phyloP scores from a whole-genome alignment of 1,284 basidiomycete species.

The Papiliotrema laurentii region DNA sequence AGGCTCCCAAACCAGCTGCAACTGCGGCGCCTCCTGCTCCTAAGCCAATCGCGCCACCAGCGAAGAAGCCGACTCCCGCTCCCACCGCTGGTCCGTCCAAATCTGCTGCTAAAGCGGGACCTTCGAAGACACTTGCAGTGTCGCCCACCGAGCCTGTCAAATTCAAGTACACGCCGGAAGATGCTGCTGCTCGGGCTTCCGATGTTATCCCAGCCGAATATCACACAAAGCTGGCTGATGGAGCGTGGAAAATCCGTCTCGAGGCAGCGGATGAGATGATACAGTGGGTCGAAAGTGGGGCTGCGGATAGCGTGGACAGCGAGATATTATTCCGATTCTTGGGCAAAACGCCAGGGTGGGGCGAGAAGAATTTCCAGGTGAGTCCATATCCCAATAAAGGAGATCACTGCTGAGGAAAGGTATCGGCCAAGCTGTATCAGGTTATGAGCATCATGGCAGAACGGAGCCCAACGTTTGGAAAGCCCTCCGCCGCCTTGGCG shows the following conservation, averaged over 20 bases:
- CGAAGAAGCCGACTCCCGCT: slow-evolving; percentile 12
- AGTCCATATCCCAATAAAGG: slow-evolving; percentile 18
- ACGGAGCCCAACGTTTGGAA: slow-evolving; percentile 74
- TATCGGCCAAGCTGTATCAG: slow-evolving; percentile 79
- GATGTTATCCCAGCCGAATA: slow-evolving; percentile 70
- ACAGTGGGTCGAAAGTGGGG: slow-evolving; percentile 67
- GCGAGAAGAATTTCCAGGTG: slow-evolving; percentile 98
- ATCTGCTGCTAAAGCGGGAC: slow-evolving; percentile 49
- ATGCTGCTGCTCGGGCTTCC: slow-evolving; percentile 76
- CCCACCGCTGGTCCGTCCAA: slow-evolving; percentile 34
- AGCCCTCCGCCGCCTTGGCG: slow-evolving; percentile 76
- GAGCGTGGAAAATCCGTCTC: slow-evolving; percentile 89
- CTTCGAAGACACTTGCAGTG: slow-evolving; percentile 56
- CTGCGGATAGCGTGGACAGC: slow-evolving; percentile 66
- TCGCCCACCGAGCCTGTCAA: slow-evolving; percentile 73
- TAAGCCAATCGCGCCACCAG: slow-evolving; percentile 10
- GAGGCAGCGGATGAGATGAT: slow-evolving; percentile 82
- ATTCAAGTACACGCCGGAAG: slow-evolving; percentile 85
- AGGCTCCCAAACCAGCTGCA: slow-evolving; percentile 10
- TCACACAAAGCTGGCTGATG: slow-evolving; percentile 69
- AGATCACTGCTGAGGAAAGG: slow-evolving; percentile 52
- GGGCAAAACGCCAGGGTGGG: slow-evolving; percentile 87
- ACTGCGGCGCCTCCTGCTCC: slow-evolving; percentile 6
- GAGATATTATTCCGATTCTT: slow-evolving; percentile 89
- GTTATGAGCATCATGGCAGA: slow-evolving; percentile 72